These are phyloP conservation scores for Mycena indigotica DNA, from an alignment of 768 basidiomycete genomes.

Conservation along the genomic window DNA sequence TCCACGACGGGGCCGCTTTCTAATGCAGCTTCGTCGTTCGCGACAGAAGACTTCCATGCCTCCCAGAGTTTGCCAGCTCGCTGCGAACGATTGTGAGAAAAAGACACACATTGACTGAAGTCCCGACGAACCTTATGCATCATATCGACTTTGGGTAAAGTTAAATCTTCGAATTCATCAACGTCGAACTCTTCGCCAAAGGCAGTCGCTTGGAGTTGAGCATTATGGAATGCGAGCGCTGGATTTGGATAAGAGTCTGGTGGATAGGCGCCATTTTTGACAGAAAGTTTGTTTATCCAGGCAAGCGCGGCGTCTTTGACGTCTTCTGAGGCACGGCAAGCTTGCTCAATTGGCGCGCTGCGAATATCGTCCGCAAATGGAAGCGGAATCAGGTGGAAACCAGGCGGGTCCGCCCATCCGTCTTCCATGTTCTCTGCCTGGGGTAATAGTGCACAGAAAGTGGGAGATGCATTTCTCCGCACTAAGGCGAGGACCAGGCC, in stretches of 20 bases:
- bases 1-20: conserved; percentile 38
- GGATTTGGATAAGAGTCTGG: conserved; percentile 92
- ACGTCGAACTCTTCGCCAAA: conserved; percentile 88
- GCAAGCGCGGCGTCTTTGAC: conserved; percentile 66
- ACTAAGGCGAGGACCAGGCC: conserved; percentile 74
- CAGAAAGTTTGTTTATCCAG: conserved; percentile 77
- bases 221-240: conserved; percentile 86
- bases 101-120: neutral
- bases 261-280: conserved; percentile 81
- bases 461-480: conserved; percentile 71
- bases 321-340: conserved; percentile 66
- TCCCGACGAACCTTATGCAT: conserved; percentile 80
- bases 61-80: conserved; percentile 69
- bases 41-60: conserved; percentile 69
- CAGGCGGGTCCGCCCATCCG: conserved; percentile 82
- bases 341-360: conserved; percentile 67
- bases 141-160: conserved; percentile 71
- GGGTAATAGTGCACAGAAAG: conserved; percentile 84
- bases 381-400: conserved; percentile 90
- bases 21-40: conserved; percentile 59
- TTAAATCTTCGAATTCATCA: conserved; percentile 78
- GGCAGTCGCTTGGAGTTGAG: conserved; percentile 87
- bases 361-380: conserved; percentile 96
- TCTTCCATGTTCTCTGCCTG: conserved; percentile 77
- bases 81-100: conserved; percentile 45